phyloP scores from a whole-genome alignment of 352 stramenopile species.

The Pythium dissimile region DNA sequence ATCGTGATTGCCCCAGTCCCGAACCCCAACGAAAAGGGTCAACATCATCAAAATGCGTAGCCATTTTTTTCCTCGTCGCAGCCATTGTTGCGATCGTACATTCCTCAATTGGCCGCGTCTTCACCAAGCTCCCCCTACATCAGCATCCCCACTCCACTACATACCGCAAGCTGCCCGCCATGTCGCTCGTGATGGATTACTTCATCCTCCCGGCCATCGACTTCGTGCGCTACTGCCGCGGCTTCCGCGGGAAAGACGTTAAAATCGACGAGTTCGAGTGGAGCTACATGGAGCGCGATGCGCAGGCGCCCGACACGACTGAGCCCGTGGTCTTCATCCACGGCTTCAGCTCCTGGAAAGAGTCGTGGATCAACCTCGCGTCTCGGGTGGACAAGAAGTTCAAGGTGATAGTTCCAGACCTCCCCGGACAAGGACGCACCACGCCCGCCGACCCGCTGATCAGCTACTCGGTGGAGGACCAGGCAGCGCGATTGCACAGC shows the following conservation, averaged over 20 bases:
- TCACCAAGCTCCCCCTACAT: background rate
- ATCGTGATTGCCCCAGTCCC: background rate
- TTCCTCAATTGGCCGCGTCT: background rate
- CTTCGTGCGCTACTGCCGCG: slow-evolving; percentile 42
- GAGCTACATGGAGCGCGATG: slow-evolving; percentile 67
- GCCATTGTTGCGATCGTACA: background rate
- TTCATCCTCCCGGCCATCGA: slow-evolving; percentile 40
- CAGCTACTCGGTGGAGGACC: slow-evolving; percentile 49
- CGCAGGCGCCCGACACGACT: slow-evolving; percentile 30
- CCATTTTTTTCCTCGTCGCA: background rate
- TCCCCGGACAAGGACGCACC: slow-evolving; percentile 59
- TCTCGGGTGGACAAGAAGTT: slow-evolving; percentile 47
- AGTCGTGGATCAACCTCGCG: slow-evolving; percentile 60
- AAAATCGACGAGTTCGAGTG: slow-evolving; percentile 52
- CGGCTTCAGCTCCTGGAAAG: slow-evolving; percentile 64
- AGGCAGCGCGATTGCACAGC: slow-evolving; percentile 46
- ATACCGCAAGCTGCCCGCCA: slow-evolving; percentile 6
- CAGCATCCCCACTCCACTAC: background rate
- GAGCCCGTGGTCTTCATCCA: slow-evolving; percentile 64
- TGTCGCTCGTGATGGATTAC: slow-evolving; percentile 26
- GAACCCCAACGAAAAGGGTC: background rate
- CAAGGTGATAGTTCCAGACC: slow-evolving; percentile 56
- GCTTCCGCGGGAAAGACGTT: slow-evolving; percentile 44
- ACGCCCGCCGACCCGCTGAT: slow-evolving; percentile 35
- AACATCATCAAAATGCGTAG: slow-evolving; percentile 2